Conservation (phyloP, 768 basidiomycete species). For the Butyriboletus loyo region DNA sequence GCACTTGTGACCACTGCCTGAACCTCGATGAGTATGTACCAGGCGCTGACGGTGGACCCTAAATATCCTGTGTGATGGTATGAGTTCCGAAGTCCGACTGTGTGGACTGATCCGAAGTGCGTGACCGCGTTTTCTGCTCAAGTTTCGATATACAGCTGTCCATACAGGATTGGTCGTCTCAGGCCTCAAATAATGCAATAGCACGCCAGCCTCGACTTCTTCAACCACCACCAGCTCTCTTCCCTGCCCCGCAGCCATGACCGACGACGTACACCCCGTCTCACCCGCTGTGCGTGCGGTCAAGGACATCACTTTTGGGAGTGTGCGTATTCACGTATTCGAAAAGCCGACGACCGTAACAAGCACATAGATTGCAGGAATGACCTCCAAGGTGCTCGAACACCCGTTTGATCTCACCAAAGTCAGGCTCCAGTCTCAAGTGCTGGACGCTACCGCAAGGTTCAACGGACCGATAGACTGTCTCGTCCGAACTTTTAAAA, state of each 20-base stretch:
- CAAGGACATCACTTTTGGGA: conserved; percentile 57
- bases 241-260: conserved; percentile 11
- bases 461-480: conserved; percentile 91
- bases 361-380: conserved; percentile 67
- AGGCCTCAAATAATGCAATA: conserved; percentile 25
- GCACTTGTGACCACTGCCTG: not conserved
- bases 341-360: not conserved
- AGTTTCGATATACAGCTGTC: conserved; percentile 11
- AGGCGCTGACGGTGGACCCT: too few relatives aligned
- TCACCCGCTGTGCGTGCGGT: conserved; percentile 22
- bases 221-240: not conserved
- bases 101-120: conserved; percentile 2
- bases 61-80: not conserved
- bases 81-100: conserved; percentile 7
- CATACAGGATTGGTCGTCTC: conserved; percentile 24
- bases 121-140: conserved; percentile 18
- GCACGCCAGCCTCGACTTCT: conserved; percentile 6
- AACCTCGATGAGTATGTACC: too few relatives aligned
- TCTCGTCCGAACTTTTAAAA: conserved; percentile 71
- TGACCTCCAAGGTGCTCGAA: conserved; percentile 82
- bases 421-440: conserved; percentile 89
- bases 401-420: conserved; percentile 96
- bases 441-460: conserved; percentile 62
- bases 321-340: conserved; percentile 38
- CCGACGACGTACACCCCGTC: conserved; percentile 15